Evolutionary conservation across 257 asterid genomes (phyloP).

Genomic region (Rehmannia glutinosa): DNA sequence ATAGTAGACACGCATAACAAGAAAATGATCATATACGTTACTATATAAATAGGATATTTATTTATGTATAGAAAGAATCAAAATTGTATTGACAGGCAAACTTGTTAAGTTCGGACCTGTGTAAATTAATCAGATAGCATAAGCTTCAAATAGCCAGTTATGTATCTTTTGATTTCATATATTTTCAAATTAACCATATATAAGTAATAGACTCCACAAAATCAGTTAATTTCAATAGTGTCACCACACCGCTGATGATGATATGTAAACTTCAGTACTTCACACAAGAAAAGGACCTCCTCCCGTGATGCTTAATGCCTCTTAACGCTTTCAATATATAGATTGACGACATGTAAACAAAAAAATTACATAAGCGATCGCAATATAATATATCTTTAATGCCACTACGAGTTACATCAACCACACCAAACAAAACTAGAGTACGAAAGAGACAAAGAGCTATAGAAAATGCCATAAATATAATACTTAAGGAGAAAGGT

Average conservation of each 20-base stretch:
- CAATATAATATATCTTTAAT: background rate
- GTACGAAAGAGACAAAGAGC: background rate
- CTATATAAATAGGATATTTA: constrained; percentile 26
- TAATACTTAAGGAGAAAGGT: constrained; percentile 1
- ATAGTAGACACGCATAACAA: constrained; percentile 62
- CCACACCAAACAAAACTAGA: background rate
- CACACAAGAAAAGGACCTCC: background rate
- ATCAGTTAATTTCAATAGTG: background rate
- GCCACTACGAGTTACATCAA: background rate
- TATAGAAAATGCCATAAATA: background rate
- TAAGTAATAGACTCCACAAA: constrained; percentile 13
- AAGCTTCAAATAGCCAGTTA: constrained; percentile 18
- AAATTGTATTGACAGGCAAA: constrained; percentile 2
- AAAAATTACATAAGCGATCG: background rate
- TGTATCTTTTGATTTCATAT: constrained; percentile 2
- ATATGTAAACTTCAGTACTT: background rate
- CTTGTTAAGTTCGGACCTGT: constrained; percentile 15
- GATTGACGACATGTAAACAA: background rate
- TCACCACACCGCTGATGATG: constrained; percentile 7
- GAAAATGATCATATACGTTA: constrained; percentile 40
- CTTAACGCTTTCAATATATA: background rate
- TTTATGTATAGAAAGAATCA: constrained; percentile 25
- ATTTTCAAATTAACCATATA: background rate
- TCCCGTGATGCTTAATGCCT: background rate
- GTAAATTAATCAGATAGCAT: background rate